Conservation (phyloP, 208 protist species). For the Balamuthia mandrillaris region DNA sequence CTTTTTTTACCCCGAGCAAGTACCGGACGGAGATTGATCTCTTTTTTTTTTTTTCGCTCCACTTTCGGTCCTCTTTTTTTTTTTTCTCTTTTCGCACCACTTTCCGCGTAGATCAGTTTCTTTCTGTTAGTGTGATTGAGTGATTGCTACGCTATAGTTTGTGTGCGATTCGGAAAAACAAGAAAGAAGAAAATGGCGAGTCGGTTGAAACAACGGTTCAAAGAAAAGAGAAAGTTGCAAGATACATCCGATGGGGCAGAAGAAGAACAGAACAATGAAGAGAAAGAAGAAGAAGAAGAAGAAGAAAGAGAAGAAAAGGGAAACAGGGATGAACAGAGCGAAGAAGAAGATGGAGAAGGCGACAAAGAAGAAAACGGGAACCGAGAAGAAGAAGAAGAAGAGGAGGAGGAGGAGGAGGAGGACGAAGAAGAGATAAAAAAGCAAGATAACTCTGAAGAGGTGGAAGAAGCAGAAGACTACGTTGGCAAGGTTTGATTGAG, state of each 20-base stretch:
- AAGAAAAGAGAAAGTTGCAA: not conserved
- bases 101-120: too few relatives aligned
- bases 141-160: not conserved
- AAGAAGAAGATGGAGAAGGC: not conserved
- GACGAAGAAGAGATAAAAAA: not conserved
- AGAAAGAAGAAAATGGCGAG: not conserved
- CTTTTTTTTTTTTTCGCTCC: not conserved
- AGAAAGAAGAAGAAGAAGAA: not conserved
- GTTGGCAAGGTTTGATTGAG: too few relatives aligned
- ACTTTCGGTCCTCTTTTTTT: not conserved
- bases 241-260: not conserved
- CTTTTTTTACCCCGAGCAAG: constrained; percentile 21
- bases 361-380: not conserved
- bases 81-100: not conserved
- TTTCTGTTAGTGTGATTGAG: not conserved
- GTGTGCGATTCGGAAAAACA: not conserved
- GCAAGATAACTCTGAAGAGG: too few relatives aligned
- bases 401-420: constrained; percentile 30
- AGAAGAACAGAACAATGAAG: not conserved
- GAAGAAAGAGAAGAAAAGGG: too few relatives aligned
- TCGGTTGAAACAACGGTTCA: not conserved
- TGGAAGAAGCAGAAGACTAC: too few relatives aligned
- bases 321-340: not conserved
- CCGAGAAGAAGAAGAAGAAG: constrained; percentile 19
- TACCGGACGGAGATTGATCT: not conserved